These are phyloP conservation scores for Leccinum subgranulosum DNA, from an alignment of 768 basidiomycete species.

Conservation along the genomic window DNA sequence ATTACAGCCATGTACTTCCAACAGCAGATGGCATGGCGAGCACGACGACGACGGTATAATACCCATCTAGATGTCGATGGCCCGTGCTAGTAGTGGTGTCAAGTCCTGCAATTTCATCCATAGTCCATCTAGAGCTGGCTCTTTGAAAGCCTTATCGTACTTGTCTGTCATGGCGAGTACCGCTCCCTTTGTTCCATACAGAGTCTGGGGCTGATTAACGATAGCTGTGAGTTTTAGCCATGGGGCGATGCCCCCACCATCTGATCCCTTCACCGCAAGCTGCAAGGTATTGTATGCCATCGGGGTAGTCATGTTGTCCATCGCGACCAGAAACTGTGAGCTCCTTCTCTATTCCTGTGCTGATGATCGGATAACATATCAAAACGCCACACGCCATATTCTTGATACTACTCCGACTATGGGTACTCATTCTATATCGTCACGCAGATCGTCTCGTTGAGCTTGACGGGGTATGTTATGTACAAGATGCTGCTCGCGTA, in stretches of 20 bases:
- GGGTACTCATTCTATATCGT: conserved; percentile 34
- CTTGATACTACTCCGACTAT: conserved; percentile 38
- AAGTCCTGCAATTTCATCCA: too few species aligned
- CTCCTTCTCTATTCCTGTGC: not conserved
- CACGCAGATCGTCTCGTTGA: conserved; percentile 27
- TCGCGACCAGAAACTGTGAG: conserved; percentile 37
- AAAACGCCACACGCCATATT: conserved; percentile 25
- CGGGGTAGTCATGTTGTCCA: conserved; percentile 35
- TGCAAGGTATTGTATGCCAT: conserved; percentile 29
- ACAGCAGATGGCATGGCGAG: too few species aligned
- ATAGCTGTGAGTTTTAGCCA: conserved; percentile 17
- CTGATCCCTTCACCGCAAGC: conserved; percentile 12
- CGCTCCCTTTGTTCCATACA: not conserved
- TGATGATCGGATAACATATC: not conserved
- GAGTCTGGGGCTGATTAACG: not conserved
- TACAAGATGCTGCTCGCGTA: conserved; percentile 28
- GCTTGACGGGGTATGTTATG: conserved; percentile 24
- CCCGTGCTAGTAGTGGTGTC: too few species aligned
- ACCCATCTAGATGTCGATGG: too few species aligned
- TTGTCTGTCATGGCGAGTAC: too few species aligned
- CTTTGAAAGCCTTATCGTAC: too few species aligned
- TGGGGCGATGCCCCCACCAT: not conserved
- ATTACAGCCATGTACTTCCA: too few species aligned
- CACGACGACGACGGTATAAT: too few species aligned
- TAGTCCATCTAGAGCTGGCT: too few species aligned